Base-by-base conservation (phyloP, 441 rosid species). In the Populus tomentosa region DNA sequence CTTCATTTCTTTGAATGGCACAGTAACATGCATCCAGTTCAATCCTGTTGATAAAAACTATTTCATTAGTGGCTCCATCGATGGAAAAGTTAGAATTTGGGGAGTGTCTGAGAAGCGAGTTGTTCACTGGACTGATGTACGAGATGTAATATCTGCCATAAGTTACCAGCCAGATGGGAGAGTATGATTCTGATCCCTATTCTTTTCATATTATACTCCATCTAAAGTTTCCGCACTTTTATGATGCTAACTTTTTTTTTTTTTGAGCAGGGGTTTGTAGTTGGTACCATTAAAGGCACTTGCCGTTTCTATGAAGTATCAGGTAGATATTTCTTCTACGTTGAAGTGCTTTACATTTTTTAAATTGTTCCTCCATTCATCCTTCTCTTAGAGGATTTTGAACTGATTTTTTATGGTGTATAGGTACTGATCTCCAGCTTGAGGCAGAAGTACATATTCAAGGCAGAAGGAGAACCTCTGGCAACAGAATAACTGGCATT, bases 11-110 rank as follows among this genome's bases (percentile, higher is more conserved):
- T 72, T 66, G 36, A 63, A 74, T 76, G 78, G 67, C 73, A 80
- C 97, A 95, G 99, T 95, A 78, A 92, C 98, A 21, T 95, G 97
- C 73, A 83, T 95, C 75, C 91, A 95, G 50, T 93, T 95, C 86
- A 87, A 90, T 84, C 98, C 99, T 32, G 70, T 81, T 35, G 81
- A 92, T 74, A 85, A 93, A 46, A 88, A 89, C 79, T 79, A 86
- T 87, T 95, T 95, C 87, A 73, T 92, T 80, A 93, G 95, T 69
- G 98, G 99, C 64, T 95, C 94, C 2, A 88, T 93, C 23, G 99
- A 95, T 81, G 98, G 98, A 59, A 95, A 92, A 85, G 98, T 88
- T 75, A 88, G 99, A 79, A 87, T 93, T 53, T 95, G 99, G 99
- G 94, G 94, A 20, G 82, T 90, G 3, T 78, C 80, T 8, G 89